Conservation (phyloP, 768 basidiomycete genomes). For the Amanita polypyramis region DNA sequence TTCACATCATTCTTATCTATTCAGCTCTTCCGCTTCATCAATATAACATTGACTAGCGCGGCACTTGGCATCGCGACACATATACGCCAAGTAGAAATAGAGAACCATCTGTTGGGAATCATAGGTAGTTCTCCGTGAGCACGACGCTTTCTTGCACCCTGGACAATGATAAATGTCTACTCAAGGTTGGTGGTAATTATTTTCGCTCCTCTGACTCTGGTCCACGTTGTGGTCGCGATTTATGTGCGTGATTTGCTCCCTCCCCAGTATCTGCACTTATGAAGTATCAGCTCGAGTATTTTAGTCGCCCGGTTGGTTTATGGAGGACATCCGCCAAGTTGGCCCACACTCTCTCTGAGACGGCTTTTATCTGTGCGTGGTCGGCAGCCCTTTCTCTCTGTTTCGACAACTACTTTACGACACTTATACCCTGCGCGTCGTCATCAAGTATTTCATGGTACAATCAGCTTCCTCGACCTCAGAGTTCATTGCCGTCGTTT, state of each 20-base stretch:
- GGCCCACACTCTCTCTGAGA: constrained; percentile 78
- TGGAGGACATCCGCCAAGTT: constrained; percentile 86
- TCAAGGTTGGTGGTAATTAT: constrained; percentile 72
- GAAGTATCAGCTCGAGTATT: constrained; percentile 71
- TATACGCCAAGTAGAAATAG: constrained; percentile 51
- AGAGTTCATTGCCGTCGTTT: constrained; percentile 27
- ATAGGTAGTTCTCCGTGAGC: constrained; percentile 78
- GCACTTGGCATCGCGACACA: constrained; percentile 73
- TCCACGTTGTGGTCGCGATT: constrained; percentile 79
- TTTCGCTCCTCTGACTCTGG: constrained; percentile 71
- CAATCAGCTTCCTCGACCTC: constrained; percentile 48
- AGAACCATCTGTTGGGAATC: constrained; percentile 46
- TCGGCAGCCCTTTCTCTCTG: constrained; percentile 79
- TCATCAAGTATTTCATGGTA: constrained; percentile 61
- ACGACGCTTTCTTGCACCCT: background rate
- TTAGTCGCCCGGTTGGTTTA: constrained; percentile 83
- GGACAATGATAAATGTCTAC: background rate
- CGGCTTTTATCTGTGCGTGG: constrained; percentile 91
- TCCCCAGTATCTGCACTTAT: background rate
- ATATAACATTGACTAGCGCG: constrained; percentile 71
- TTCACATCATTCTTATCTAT: constrained; percentile 6
- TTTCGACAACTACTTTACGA: constrained; percentile 91
- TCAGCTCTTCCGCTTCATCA: constrained; percentile 77
- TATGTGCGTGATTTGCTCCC: constrained; percentile 45
- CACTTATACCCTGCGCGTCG: constrained; percentile 67